Base-by-base conservation (phyloP, 2,329 filamentous ascomycete genomes). In the Colletotrichum liaoningense region DNA sequence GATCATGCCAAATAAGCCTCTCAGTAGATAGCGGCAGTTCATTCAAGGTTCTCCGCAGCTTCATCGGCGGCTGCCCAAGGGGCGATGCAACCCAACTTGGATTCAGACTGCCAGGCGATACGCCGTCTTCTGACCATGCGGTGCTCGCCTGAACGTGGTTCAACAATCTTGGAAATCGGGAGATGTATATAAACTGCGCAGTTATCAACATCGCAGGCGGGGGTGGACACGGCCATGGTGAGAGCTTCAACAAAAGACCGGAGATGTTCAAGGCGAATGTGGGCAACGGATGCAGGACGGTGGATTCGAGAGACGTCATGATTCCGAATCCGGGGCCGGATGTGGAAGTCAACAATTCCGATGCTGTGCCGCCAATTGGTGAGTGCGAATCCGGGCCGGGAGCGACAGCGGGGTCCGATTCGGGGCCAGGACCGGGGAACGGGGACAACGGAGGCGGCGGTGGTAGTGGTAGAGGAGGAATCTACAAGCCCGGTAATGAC, bases 141-240 rank as follows among this genome's bases (percentile, higher is more conserved):
- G 79, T 93, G 1, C 83, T 93, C 14, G 87, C 87, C 1, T 93
- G 91, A 91, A 89, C 88, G 3, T 90, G 88, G 89, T 90, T 91
- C 80, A 92, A 92, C 80, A 86, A 87, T 73, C 76, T 90, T 30
- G 91, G 91, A 1, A 92, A 92, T 77, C 85, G 91, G 22, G 91
- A 93, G 78, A 91, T 92, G 87, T 93, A 93, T 83, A 92, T 92
- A 89, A 91, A 93, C 80, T 93, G 91, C 76, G 91, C 90, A 0
- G 86, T 87, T 7, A 86, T 93, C 30, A 85, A 85, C n/a, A 88
- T 92, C 58, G 65, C 74, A 1, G 76, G 77, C 3, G 76, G 76
- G 22, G 42, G 19, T n/a, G 42, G 42, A 49, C 7, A 19, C 9
- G 54, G 24, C 1, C 58, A 57, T 22, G 73, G 73, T 5, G 59